phyloP scores from a whole-genome alignment of 495 filamentous ascomycete species.

The Neurospora terricola region DNA sequence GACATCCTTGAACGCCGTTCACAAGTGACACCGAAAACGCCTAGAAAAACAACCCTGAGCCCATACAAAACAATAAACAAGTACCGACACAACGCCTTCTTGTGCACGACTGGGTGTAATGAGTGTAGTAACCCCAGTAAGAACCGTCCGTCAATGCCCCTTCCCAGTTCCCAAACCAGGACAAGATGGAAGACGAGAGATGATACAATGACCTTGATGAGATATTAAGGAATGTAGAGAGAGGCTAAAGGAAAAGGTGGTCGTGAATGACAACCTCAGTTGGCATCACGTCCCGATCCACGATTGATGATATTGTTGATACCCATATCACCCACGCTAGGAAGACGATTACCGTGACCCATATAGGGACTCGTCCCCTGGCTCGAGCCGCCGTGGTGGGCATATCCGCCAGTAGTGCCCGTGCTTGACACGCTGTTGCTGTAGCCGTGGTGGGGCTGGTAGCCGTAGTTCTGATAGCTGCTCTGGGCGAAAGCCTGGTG shows the following conservation, averaged over 20 bases:
- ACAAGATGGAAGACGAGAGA: neutral
- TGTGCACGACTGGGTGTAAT: neutral
- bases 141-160: neutral
- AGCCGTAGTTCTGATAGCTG: constrained; percentile 8
- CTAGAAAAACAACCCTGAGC: neutral
- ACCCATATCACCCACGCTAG: constrained; percentile 44
- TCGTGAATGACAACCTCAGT: neutral
- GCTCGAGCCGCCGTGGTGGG: constrained; percentile 7
- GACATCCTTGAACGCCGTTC: neutral
- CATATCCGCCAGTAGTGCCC: constrained; percentile 15
- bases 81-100: neutral
- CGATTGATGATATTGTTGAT: constrained; percentile 47
- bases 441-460: constrained; percentile 28
- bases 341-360: constrained; percentile 34
- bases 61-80: neutral
- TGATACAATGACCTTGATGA: constrained; percentile 1
- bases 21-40: neutral
- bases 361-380: constrained; percentile 38
- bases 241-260: neutral
- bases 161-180: neutral
- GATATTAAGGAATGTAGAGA: neutral
- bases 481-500: constrained; percentile 16
- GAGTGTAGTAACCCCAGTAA: neutral
- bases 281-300: constrained; percentile 12
- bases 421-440: constrained; percentile 32